phyloP scores from a whole-genome alignment of 164 flowering plant genomes.

The Pachysandra terminalis region DNA sequence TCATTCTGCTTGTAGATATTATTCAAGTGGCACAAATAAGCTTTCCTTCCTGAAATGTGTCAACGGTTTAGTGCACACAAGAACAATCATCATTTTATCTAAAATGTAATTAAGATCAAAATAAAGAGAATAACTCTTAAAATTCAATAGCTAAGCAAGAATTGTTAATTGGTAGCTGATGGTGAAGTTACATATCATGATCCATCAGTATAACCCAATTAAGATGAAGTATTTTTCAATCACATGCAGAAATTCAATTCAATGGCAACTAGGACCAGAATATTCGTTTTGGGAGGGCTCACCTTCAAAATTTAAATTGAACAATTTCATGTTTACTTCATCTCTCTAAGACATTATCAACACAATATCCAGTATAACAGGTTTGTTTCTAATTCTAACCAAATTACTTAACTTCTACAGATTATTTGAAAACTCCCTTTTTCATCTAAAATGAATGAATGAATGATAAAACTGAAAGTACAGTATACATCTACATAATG shows the following conservation, averaged over 20 bases:
- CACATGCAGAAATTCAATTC: not conserved
- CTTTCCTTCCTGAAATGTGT: slow-evolving; percentile 63
- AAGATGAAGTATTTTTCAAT: not conserved
- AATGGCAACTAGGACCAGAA: no score
- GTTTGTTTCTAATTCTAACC: not conserved
- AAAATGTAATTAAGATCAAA: not conserved
- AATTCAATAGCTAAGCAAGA: not conserved
- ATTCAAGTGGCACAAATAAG: slow-evolving; percentile 66
- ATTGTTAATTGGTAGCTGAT: not conserved
- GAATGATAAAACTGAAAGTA: no score
- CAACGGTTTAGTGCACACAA: not conserved
- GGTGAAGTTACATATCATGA: not conserved
- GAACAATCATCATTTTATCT: slow-evolving; percentile 10
- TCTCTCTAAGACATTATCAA: not conserved
- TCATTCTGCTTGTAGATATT: slow-evolving; percentile 73
- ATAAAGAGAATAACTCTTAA: no score
- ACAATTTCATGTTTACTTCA: not conserved
- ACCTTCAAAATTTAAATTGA: no score
- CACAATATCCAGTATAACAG: not conserved
- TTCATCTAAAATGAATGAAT: not conserved
- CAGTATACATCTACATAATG: no score
- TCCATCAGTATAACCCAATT: not conserved
- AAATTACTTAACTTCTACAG: no score
- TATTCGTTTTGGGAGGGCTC: no score
- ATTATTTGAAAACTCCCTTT: no score